Evolutionary conservation across 164 flowering plant genomes (phyloP).

Genomic region (Stephania yunnanensis): DNA sequence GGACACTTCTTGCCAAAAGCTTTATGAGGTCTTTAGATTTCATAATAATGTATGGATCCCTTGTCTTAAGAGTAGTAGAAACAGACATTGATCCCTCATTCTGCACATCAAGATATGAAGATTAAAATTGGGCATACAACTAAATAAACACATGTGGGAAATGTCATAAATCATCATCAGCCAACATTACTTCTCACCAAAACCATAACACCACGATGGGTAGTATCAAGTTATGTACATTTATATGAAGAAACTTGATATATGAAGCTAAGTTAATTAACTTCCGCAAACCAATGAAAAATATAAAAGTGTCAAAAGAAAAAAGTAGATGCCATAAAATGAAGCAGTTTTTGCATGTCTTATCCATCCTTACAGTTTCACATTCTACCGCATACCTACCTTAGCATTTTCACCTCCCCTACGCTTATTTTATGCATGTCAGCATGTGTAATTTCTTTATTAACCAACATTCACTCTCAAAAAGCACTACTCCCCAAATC

Average conservation of each 20-base stretch:
- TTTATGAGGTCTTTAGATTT: conserved; percentile 90
- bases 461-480: no score
- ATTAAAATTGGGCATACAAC: not conserved
- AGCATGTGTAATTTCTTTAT: no score
- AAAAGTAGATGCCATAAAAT: not conserved
- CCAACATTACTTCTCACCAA: not conserved
- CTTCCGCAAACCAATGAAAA: not conserved
- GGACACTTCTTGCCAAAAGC: conserved; percentile 93
- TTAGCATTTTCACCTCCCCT: no score
- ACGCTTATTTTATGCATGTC: no score
- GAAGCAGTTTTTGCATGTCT: no score
- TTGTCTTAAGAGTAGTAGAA: conserved; percentile 81
- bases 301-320: not conserved
- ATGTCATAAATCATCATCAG: not conserved
- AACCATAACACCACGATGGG: not conserved
- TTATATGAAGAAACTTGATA: not conserved
- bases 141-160: no score
- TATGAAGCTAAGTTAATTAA: not conserved
- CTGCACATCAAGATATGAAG: conserved; percentile 26
- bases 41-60: conserved; percentile 79
- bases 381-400: no score
- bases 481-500: no score
- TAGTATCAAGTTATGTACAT: not conserved
- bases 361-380: no score
- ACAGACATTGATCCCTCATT: conserved; percentile 88